Evolutionary conservation across 176 grass and related monocot genomes (phyloP), one percentile per base, ranked within the genome.

Genomic region (Thalia dealbata): DNA sequence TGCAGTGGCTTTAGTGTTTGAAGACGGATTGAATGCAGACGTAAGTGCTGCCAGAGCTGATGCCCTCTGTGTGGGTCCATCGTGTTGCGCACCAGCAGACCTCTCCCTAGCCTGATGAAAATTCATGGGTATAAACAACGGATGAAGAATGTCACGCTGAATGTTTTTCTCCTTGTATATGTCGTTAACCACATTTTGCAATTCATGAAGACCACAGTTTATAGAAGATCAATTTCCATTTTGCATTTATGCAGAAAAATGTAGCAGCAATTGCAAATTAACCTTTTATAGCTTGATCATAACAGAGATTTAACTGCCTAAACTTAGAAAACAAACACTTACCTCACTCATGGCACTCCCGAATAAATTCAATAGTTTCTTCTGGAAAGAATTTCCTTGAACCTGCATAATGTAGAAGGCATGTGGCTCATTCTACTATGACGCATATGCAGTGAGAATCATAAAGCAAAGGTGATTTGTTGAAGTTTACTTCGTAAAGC

Each of bases 311-410:
- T 58, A 58, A 58, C 54, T 58, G 21, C 21, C 7, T 58, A 51
- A 52, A 71, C n/a, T 63, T 46, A 21, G 59, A 28, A 28, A 10
- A 56, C 27, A 58, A 38, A 24, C 45, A 72, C 43, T 76, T 87
- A 92, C 92, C 84, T 96, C 54, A 75, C 80, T 89, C 64, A 89
- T 26, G 10, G 25, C 10, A 35, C 61, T 69, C 74, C 92, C 92
- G 76, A 96, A 92, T 79, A 96, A 80, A 86, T 85, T 77, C 10
- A 83, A 78, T 58, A 96, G 86, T 77, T 92, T 96, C 89, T 96
- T 96, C 73, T 96, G 82, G 69, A 96, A 96, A 22, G 92, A 92
- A 86, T 92, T 96, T 73, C 92, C 92, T 87, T 90, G 89, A 78
- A 84, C 80, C 92, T 96, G 80, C 85, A 68, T 88, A 52, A 77